phyloP scores from a whole-genome alignment of 306 rosid genomes.

The Quercus alba region DNA sequence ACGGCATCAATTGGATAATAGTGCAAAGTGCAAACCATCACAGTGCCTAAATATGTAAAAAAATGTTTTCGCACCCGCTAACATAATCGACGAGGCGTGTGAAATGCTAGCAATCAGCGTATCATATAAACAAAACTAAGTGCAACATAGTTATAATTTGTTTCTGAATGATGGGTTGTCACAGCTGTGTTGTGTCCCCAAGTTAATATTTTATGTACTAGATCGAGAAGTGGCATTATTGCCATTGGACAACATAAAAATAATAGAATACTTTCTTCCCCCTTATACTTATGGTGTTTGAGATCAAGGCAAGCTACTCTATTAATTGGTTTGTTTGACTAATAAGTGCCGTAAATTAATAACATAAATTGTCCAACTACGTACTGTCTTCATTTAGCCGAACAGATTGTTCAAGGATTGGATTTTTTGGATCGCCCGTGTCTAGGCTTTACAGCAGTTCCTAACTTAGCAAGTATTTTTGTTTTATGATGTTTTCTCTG shows the following conservation, averaged over 20 bases:
- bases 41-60: neutral
- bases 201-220: neutral
- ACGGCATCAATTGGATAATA: neutral
- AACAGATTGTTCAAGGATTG: neutral
- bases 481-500: neutral
- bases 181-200: neutral
- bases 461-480: neutral
- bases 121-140: too few species aligned
- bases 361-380: neutral
- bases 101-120: neutral
- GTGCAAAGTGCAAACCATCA: neutral
- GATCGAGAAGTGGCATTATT: neutral
- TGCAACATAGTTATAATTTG: neutral
- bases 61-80: neutral
- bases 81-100: neutral
- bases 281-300: neutral
- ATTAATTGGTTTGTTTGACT: neutral
- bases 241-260: neutral
- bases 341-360: neutral
- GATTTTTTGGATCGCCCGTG: neutral
- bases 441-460: too few species aligned
- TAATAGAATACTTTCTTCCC: neutral
- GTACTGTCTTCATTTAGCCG: neutral
- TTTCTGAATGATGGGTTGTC: neutral
- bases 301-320: neutral